A percentile compares a stretch with the other conserved stretches of the same genome.
Conservation (phyloP, 305 asterid species). For the Striga hermonthica region DNA sequence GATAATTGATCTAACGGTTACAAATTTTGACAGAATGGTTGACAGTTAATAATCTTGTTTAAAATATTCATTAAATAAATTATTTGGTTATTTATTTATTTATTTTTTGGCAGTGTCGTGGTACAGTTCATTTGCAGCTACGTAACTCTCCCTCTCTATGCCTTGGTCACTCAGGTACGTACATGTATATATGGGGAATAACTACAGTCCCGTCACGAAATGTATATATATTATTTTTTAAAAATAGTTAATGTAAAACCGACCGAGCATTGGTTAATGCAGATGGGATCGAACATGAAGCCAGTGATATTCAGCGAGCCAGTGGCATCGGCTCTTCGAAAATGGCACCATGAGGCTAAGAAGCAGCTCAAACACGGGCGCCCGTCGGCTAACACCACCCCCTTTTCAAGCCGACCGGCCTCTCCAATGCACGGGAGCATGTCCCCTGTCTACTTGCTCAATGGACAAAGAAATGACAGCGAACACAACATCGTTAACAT, state of each 20-base stretch:
- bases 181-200: too few species aligned
- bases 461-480: slow-evolving; percentile 28
- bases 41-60: too few species aligned
- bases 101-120: slow-evolving; percentile 34
- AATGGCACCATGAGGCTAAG: slow-evolving; percentile 56
- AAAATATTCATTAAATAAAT: neutral
- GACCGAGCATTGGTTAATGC: neutral
- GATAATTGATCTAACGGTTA: too few species aligned
- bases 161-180: slow-evolving; percentile 61
- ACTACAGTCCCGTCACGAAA: neutral
- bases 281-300: slow-evolving; percentile 70
- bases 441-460: slow-evolving; percentile 48
- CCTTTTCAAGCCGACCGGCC: slow-evolving; percentile 51
- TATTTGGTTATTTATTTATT: neutral
- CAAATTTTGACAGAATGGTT: too few species aligned
- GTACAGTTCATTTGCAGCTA: slow-evolving; percentile 62
- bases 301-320: slow-evolving; percentile 52
- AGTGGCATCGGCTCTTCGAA: slow-evolving; percentile 49
- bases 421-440: slow-evolving; percentile 49
- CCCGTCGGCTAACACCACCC: slow-evolving; percentile 41
- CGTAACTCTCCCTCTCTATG: slow-evolving; percentile 69
- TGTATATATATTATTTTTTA: too few species aligned
- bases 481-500: slow-evolving; percentile 33
- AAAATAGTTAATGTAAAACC: too few species aligned
- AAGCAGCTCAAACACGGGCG: slow-evolving; percentile 44